Evolutionary conservation across 208 protist genomes (phyloP).

Genomic region (Trypanosoma congolense): DNA sequence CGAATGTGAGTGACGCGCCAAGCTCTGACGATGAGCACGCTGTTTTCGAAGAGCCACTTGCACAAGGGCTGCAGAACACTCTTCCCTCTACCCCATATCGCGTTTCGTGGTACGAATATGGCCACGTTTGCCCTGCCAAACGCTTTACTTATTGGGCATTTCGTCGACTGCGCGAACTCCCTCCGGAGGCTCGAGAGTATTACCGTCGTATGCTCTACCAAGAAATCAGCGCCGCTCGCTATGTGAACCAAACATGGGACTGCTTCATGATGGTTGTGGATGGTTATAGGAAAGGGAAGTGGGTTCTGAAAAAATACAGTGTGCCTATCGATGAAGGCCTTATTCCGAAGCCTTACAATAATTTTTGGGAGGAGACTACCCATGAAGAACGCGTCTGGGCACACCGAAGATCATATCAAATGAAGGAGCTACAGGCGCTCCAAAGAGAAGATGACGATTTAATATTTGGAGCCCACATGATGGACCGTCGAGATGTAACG

Average conservation of each 20-base stretch:
- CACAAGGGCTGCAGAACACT: slow-evolving; percentile 54
- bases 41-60: slow-evolving; percentile 40
- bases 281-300: slow-evolving; percentile 82
- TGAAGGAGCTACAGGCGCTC: slow-evolving; percentile 85
- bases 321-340: slow-evolving; percentile 64
- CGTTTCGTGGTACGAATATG: slow-evolving; percentile 73
- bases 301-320: slow-evolving; percentile 81
- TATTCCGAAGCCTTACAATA: slow-evolving; percentile 84
- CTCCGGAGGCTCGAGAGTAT: slow-evolving; percentile 80
- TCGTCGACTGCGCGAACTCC: slow-evolving; percentile 67
- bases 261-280: slow-evolving; percentile 90
- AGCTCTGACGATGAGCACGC: too few species aligned
- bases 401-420: slow-evolving; percentile 76
- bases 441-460: slow-evolving; percentile 77
- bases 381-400: slow-evolving; percentile 88
- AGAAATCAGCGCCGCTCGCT: slow-evolving; percentile 66
- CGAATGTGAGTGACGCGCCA: too few species aligned
- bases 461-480: slow-evolving; percentile 66
- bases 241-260: slow-evolving; percentile 85
- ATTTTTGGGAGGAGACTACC: slow-evolving; percentile 89
- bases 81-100: slow-evolving; percentile 51
- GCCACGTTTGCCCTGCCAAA: slow-evolving; percentile 63
- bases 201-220: slow-evolving; percentile 85
- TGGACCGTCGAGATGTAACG: slow-evolving; percentile 69
- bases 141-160: slow-evolving; percentile 83